Conservation (phyloP, 768 basidiomycete species). For the Calocybe gangraenosa region DNA sequence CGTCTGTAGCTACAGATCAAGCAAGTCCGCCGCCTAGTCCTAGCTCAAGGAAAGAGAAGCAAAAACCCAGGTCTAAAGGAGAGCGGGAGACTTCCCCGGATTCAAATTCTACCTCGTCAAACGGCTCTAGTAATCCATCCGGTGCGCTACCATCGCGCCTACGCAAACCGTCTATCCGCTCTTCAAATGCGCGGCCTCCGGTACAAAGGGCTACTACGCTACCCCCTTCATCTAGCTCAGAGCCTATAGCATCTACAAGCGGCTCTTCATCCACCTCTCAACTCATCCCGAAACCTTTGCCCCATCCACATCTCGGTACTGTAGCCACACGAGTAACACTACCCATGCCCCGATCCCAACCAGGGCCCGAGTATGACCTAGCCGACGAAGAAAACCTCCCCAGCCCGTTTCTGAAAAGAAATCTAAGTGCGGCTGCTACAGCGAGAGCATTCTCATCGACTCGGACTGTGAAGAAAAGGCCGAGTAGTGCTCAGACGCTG, state of each 20-base stretch:
- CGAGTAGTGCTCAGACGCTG: constrained; percentile 50
- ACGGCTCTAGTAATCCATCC: constrained; percentile 11
- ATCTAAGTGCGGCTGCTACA: constrained; percentile 20
- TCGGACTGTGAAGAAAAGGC: constrained; percentile 32
- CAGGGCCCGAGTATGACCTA: constrained; percentile 57
- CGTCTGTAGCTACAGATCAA: constrained; percentile 21
- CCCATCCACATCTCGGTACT: constrained; percentile 37
- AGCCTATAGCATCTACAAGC: constrained; percentile 26
- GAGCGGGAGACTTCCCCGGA: constrained; percentile 13
- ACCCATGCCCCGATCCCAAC: constrained; percentile 22
- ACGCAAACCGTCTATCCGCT: constrained; percentile 54
- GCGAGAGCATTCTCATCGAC: constrained; percentile 6
- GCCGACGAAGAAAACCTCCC: constrained; percentile 82
- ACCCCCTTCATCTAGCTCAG: constrained; percentile 33
- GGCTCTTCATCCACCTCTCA: constrained; percentile 17
- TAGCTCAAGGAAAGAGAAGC: constrained; percentile 41
- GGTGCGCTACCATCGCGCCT: constrained; percentile 40
- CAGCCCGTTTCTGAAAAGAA: constrained; percentile 72
- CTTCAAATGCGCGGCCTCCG: constrained; percentile 24
- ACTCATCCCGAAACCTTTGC: constrained; percentile 32
- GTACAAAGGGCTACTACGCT: constrained; percentile 16
- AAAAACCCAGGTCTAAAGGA: constrained; percentile 21
- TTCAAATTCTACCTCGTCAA: constrained; percentile 19
- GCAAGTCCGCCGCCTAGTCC: constrained; percentile 44
- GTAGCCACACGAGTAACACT: constrained; percentile 16